A percentile compares a stretch with the other conserved stretches of the same genome.
Conservation (phyloP, 805 yeast species). For the Candida silvatica region DNA sequence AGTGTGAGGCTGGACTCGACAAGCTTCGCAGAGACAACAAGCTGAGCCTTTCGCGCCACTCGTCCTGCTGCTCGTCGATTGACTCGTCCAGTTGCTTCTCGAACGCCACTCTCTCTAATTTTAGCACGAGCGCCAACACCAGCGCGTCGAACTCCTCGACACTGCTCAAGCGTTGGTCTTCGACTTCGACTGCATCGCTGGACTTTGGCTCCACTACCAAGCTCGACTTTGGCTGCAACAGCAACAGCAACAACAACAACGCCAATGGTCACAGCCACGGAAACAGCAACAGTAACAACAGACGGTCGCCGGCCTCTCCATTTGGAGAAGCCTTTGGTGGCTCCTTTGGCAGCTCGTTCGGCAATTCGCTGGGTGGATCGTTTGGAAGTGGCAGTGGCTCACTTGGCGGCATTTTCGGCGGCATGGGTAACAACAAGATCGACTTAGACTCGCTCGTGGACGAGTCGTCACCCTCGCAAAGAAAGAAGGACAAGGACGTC, state of each 20-base stretch:
- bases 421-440: slow-evolving; percentile 14
- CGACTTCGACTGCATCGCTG: slow-evolving; percentile 2
- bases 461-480: slow-evolving; percentile 5
- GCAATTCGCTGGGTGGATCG: too few relatives aligned
- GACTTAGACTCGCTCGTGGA: slow-evolving; percentile 19
- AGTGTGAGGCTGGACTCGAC: slow-evolving; percentile 34
- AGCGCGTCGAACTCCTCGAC: slow-evolving; percentile 3
- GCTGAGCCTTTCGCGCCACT: slow-evolving; percentile 19
- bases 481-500: background rate
- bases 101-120: slow-evolving; percentile 13
- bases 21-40: slow-evolving; percentile 28
- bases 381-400: too few relatives aligned
- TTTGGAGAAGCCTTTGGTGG: too few relatives aligned
- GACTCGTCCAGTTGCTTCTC: slow-evolving; percentile 9
- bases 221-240: background rate
- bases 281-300: too few relatives aligned
- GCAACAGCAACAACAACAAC: background rate
- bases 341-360: too few relatives aligned
- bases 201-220: slow-evolving; percentile 5
- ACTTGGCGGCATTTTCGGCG: slow-evolving; percentile 18
- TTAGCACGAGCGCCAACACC: slow-evolving; percentile 10
- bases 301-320: too few relatives aligned
- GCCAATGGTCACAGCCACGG: too few relatives aligned
- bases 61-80: slow-evolving; percentile 12
- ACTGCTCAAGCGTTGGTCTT: slow-evolving; percentile 1